Percentiles rank a stretch among this genome's conserved stretches.
These are phyloP conservation scores for Lachnum nothofagi DNA, from an alignment of 2,329 filamentous ascomycete genomes.

Conservation along the genomic window DNA sequence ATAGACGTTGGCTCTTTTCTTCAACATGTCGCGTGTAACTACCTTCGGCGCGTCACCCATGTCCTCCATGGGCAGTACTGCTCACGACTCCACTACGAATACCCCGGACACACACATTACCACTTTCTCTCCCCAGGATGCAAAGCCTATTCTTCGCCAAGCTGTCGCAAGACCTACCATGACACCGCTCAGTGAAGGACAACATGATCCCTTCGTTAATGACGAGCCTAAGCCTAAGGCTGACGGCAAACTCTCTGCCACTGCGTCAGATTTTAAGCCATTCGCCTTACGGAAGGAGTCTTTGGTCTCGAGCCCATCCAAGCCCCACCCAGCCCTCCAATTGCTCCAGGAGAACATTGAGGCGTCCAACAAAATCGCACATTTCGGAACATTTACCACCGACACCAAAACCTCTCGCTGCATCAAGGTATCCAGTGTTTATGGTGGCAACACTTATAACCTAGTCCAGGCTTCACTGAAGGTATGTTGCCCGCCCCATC, in stretches of 20 bases:
- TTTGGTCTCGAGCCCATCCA: not conserved
- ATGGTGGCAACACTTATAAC: conserved; percentile 15
- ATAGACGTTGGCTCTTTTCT: not conserved
- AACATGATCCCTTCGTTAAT: conserved; percentile 47
- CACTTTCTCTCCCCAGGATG: conserved; percentile 58
- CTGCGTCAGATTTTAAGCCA: conserved; percentile 58
- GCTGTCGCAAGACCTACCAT: conserved; percentile 19
- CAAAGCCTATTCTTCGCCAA: not conserved
- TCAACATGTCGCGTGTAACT: conserved; percentile 8
- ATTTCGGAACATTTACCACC: conserved; percentile 28
- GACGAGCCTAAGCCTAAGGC: conserved; percentile 34
- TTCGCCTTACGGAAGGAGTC: conserved; percentile 23
- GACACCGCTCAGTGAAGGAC: conserved; percentile 18
- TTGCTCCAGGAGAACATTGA: conserved; percentile 3
- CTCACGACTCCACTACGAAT: conserved; percentile 52
- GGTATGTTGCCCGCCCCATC: conserved; percentile 12
- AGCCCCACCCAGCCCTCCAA: not conserved
- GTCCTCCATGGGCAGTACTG: conserved; percentile 44
- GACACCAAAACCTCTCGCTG: conserved; percentile 25
- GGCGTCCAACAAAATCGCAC: not conserved
- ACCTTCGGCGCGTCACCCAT: conserved; percentile 20
- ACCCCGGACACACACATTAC: conserved; percentile 63
- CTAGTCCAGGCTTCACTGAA: conserved; percentile 19
- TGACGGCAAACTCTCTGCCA: conserved; percentile 53
- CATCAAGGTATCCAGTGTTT: conserved; percentile 27